phyloP scores from a whole-genome alignment of 2,329 filamentous ascomycete genomes.

The Neoascochyta sp. region DNA sequence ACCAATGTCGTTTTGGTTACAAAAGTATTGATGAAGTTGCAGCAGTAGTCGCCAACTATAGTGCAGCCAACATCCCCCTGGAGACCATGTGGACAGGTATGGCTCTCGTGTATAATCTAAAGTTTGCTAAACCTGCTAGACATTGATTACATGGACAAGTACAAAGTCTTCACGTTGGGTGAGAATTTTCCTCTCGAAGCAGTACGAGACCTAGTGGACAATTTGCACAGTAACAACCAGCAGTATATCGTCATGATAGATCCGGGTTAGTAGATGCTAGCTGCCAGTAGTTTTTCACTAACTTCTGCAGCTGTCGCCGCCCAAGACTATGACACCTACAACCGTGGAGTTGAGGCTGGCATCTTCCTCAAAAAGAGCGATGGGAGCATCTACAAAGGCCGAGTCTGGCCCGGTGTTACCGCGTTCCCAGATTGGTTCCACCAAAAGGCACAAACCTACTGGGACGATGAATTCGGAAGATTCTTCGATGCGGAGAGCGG shows the following conservation, averaged over 20 bases:
- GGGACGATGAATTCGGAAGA: constrained; percentile 62
- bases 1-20: constrained; percentile 50
- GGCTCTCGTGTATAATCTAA: constrained; percentile 15
- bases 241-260: constrained; percentile 79
- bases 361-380: constrained; percentile 53
- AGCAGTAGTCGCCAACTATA: constrained; percentile 64
- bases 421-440: constrained; percentile 76
- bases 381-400: constrained; percentile 56
- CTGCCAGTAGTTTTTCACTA: constrained; percentile 31
- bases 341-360: constrained; percentile 56
- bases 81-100: constrained; percentile 72
- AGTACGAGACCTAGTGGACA: constrained; percentile 61
- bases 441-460: constrained; percentile 59
- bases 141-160: constrained; percentile 63
- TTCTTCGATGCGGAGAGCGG: constrained; percentile 65
- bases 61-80: constrained; percentile 59
- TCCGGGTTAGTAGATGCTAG: constrained; percentile 38
- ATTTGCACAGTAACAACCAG: constrained; percentile 63
- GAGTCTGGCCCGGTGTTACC: constrained; percentile 73
- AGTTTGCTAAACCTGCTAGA: constrained; percentile 33
- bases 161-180: constrained; percentile 62
- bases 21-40: constrained; percentile 59
- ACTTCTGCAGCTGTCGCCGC: constrained; percentile 50
- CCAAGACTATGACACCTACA: constrained; percentile 52
- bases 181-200: constrained; percentile 57